Conservation (phyloP, 306 rosid species). For the Arachis hypogaea region DNA sequence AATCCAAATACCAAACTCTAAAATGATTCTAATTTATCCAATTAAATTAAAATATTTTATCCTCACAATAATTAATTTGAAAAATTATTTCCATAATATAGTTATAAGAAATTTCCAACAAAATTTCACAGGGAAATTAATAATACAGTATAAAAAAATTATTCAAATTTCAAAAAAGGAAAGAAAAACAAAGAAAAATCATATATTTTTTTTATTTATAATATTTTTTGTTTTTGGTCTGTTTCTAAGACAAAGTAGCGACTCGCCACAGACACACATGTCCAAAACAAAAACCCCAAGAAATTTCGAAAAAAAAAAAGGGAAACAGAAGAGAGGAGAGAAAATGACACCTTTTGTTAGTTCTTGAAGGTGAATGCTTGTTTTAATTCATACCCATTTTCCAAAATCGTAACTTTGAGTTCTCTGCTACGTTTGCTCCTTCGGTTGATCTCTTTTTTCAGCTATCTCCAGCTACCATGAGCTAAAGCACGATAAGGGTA, state of each 20-base stretch:
- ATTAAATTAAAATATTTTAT: not conserved
- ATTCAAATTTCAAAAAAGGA: no score
- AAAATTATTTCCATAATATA: no score
- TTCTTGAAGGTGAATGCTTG: slow-evolving; percentile 32
- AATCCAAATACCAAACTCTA: not conserved
- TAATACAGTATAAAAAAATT: no score
- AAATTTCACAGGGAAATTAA: no score
- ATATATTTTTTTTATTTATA: no score
- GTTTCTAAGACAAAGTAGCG: slow-evolving; percentile 14
- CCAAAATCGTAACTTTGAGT: slow-evolving; percentile 17
- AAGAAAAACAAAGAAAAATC: no score
- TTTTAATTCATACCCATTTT: slow-evolving; percentile 22
- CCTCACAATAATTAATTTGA: not conserved
- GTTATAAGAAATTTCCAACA: no score
- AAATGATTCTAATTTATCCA: not conserved
- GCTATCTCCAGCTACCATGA: not conserved
- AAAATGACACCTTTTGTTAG: slow-evolving; percentile 14
- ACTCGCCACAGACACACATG: slow-evolving; percentile 26
- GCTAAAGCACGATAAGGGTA: slow-evolving; percentile 33
- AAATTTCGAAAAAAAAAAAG: not conserved
- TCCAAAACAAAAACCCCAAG: slow-evolving; percentile 20
- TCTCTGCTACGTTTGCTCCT: slow-evolving; percentile 4
- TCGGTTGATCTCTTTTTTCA: slow-evolving; percentile 22
- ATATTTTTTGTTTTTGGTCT: not conserved
- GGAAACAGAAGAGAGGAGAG: not conserved